These are phyloP conservation scores for Sicyos baderoa DNA, from an alignment of 306 rosid species.

Conservation along the genomic window DNA sequence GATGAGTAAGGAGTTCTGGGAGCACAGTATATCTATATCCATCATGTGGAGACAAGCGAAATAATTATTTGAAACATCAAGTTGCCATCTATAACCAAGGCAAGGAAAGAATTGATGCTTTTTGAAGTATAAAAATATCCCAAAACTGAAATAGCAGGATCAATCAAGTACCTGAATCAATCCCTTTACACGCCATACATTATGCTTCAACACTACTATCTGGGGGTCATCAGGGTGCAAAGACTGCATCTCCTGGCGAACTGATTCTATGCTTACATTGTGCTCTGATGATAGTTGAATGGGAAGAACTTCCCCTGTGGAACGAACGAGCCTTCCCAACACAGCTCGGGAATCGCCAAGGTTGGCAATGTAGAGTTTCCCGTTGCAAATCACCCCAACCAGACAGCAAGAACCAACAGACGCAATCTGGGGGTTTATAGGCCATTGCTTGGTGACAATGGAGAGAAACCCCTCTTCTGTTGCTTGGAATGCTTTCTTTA, in stretches of 20 bases:
- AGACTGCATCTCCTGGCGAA: slow-evolving; percentile 89
- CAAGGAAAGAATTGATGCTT: background rate
- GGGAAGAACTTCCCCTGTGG: slow-evolving; percentile 82
- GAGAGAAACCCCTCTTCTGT: slow-evolving; percentile 91
- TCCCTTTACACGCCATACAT: slow-evolving; percentile 98
- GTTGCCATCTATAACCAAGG: background rate
- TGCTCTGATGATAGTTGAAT: slow-evolving; percentile 84
- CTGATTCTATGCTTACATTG: slow-evolving; percentile 72
- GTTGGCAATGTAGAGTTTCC: slow-evolving; percentile 76
- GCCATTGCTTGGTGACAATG: slow-evolving; percentile 75
- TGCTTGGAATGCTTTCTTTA: slow-evolving; percentile 85
- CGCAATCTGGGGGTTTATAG: slow-evolving; percentile 78
- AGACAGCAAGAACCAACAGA: slow-evolving; percentile 94
- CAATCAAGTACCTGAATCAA: slow-evolving; percentile 63
- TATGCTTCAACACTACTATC: slow-evolving; percentile 80
- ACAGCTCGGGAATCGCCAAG: slow-evolving; percentile 95
- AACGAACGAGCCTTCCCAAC: slow-evolving; percentile 67
- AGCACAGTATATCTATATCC: background rate
- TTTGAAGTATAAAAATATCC: background rate
- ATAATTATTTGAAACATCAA: background rate
- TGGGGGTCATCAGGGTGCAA: slow-evolving; percentile 79
- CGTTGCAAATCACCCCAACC: slow-evolving; percentile 74
- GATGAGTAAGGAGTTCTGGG: slow-evolving; percentile 1
- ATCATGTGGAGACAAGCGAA: background rate
- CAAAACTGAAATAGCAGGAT: background rate